Base-by-base conservation (phyloP, 192 early-diverging fungal species). In the Funneliformis mosseae region DNA sequence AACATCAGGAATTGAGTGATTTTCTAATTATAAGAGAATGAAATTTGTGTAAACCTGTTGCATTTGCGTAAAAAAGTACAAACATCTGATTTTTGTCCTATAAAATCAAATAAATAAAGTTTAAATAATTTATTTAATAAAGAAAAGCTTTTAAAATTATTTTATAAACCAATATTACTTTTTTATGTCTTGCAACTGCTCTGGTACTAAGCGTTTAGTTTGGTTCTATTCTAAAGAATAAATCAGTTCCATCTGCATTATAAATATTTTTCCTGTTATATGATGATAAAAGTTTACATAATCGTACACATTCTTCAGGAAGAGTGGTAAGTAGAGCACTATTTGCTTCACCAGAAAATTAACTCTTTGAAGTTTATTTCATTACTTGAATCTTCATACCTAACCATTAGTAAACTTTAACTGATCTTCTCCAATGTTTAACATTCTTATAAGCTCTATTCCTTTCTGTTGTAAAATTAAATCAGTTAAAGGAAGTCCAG, bases 11-110 rank as follows among this genome's bases (percentile, higher is more conserved):
- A 62, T 77, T 77, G n/a, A 7, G 2, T 25, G 61, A 63, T 43
- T 78, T 79, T 50, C 64, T 64, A 64, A 79, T 68, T 23, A 79
- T 21, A 43, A 78, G 41, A 41, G 63, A 39, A 41, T 42, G 21
- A 74, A 74, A 55, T 28, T 74, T 74, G 6, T 74, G 71, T 48
- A 6, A 23, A 23, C 71, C 71, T 33, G 18, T 48, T n/a, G 71
- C 45, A 74, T 74, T 74, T n/a, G 3, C 10, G n/a, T 7, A 43
- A 73, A 73, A 33, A 45, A 73, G 42, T 46, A 73, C n/a, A 28
- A 21, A 48, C 14, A 73, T 3, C 11, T 1, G 10, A 46, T 21
- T 48, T 73, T 73, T 73, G 46, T 73, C 43, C 71, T 73, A 70
- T 42, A 70, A 70, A 62, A 62, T 16, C n/a, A 23, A 55, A 55